Base-by-base conservation (phyloP, 305 asterid species). In the Solanum hybrid region DNA sequence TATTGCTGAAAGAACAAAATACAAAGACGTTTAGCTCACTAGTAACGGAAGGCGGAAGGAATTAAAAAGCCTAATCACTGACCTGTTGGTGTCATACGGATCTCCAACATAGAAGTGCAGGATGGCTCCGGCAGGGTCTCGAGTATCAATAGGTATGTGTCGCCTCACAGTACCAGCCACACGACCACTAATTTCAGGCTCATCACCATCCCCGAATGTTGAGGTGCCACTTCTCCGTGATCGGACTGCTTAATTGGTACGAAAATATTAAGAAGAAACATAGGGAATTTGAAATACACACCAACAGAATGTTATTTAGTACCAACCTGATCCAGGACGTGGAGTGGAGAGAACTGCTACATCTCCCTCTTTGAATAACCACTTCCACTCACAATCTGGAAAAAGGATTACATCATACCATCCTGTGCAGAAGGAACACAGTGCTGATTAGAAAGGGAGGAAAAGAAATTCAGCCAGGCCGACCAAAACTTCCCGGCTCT, bases 141-240 rank as follows among this genome's bases (percentile, higher is more conserved):
- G 97, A 38, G 96, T 95, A 93, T 96, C 99, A 90, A 97, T 92
- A 72, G 99, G 99, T 8, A 93, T 93, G 91, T 96, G 97, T 79
- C 99, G 92, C 92, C 99, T 96, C 90, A 97, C 99, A 31, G 99
- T 97, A 80, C 99, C 99, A 91, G 99, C 98, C 71, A 96, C 97
- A 85, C 98, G 98, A 29, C 99, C 99, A 92, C 85, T 94, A 87
- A 93, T 92, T 91, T 94, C 98, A 56, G 94, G 91, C 89, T 92
- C 96, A 88, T 96, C 98, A 69, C 94, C 98, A 88, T 96, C 98
- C 89, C 93, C 98, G n/a, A 91, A 88, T 90, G 92, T 89, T 71
- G 95, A 91, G 38, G 93, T 92, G 92, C 90, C 90, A 79, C 91
- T 93, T 94, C 96, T 95, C 95, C 94, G 94, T 86, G 85, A 85